These are phyloP conservation scores for Zizania palustris DNA, from an alignment of 202 grass and related monocot species.

Conservation along the genomic window DNA sequence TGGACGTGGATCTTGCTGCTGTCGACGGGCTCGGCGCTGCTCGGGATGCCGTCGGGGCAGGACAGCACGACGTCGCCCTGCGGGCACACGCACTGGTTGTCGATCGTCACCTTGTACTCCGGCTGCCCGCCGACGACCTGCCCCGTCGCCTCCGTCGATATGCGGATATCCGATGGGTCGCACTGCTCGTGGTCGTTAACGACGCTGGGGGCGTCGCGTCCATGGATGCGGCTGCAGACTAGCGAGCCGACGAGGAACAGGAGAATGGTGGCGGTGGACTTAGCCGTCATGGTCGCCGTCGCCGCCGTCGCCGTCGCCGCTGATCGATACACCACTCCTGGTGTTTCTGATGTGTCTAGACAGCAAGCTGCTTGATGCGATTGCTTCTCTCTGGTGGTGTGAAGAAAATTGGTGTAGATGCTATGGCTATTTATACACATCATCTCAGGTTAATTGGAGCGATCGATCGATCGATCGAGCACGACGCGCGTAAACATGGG, in stretches of 20 bases:
- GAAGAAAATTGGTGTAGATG: not conserved
- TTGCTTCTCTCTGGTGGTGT: not conserved
- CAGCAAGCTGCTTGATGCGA: not conserved
- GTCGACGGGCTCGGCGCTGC: not conserved
- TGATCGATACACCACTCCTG: not conserved
- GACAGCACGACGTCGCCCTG: not conserved
- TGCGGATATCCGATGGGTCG: not conserved
- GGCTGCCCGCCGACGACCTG: not conserved
- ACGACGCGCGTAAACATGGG: too few species aligned
- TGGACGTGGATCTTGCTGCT: not conserved
- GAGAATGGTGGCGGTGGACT: not conserved
- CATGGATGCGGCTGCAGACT: not conserved
- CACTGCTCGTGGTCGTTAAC: not conserved
- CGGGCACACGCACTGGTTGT: conserved; percentile 23
- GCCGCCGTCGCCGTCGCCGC: too few species aligned
- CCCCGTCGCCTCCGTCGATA: conserved; percentile 19
- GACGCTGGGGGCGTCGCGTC: not conserved
- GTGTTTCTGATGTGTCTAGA: not conserved
- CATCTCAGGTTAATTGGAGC: too few species aligned
- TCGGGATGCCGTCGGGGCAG: not conserved
- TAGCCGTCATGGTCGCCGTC: not conserved
- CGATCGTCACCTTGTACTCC: conserved; percentile 14
- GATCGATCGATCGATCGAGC: too few species aligned
- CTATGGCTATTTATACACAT: not conserved
- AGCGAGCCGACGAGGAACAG: not conserved